A percentile compares a stretch with the other conserved stretches of the same genome.
These are phyloP conservation scores for Fusarium avenaceum DNA, from an alignment of 2,329 filamentous ascomycete species.

Conservation along the genomic window DNA sequence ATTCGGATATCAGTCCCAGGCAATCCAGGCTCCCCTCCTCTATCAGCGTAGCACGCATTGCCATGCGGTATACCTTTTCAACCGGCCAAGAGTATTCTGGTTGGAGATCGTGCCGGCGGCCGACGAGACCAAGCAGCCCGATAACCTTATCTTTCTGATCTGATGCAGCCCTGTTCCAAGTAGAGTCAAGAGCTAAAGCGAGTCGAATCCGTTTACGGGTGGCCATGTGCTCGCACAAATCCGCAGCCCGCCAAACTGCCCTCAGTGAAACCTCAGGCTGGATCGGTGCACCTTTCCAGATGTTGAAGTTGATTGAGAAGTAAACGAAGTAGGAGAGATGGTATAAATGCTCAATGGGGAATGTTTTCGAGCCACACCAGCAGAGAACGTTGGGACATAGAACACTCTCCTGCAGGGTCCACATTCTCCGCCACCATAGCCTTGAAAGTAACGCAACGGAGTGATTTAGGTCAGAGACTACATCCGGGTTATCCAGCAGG, in stretches of 20 bases:
- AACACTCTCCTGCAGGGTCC: constrained; percentile 24
- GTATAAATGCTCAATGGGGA: constrained; percentile 12
- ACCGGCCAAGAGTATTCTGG: too few species aligned
- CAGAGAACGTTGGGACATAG: constrained; percentile 10
- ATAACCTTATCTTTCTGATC: constrained; percentile 14
- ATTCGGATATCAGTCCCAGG: too few species aligned
- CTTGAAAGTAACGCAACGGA: constrained; percentile 7
- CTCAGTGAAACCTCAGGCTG: neutral
- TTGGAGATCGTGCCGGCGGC: too few species aligned
- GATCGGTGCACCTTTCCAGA: neutral
- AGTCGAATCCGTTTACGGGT: neutral
- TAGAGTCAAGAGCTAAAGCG: constrained; percentile 7
- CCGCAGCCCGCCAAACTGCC: neutral
- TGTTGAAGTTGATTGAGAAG: neutral
- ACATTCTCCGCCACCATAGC: constrained; percentile 21
- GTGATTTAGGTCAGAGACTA: neutral
- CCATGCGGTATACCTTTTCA: too few species aligned
- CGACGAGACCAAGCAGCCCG: neutral
- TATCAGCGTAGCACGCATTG: too few species aligned
- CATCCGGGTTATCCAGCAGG: neutral
- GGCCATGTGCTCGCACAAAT: constrained; percentile 2
- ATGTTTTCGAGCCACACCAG: constrained; percentile 1
- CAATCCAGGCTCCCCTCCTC: too few species aligned
- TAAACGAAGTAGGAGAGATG: constrained; percentile 12
- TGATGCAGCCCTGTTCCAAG: constrained; percentile 9